Percentiles rank a stretch among this genome's conserved stretches.
These are phyloP conservation scores for Aureobasidium subglaciale DNA, from an alignment of 2,329 filamentous ascomycete genomes.

Conservation along the genomic window DNA sequence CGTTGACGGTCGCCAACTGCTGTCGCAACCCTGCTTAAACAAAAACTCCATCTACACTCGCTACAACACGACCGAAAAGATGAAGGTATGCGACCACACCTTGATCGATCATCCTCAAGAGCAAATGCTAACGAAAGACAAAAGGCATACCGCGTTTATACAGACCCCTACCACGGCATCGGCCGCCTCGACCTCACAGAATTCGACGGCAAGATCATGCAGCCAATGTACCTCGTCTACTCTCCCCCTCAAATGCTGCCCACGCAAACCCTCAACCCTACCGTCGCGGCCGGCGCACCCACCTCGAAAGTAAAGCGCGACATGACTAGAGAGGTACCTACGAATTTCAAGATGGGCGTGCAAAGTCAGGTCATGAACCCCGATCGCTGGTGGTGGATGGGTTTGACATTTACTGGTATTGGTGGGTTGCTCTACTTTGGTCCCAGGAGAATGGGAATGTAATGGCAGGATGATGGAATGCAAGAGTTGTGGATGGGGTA, in stretches of 20 bases:
- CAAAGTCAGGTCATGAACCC: constrained; percentile 31
- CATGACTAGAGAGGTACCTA: constrained; percentile 28
- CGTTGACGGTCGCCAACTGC: constrained; percentile 60
- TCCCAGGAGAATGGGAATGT: constrained; percentile 27
- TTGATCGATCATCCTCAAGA: background rate
- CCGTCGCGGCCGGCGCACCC: constrained; percentile 29
- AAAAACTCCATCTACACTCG: constrained; percentile 53
- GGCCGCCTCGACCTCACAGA: constrained; percentile 57
- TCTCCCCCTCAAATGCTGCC: constrained; percentile 62
- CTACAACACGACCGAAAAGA: constrained; percentile 58
- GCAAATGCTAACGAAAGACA: background rate
- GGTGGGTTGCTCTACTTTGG: constrained; percentile 43
- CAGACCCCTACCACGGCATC: constrained; percentile 56
- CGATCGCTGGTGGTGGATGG: constrained; percentile 46
- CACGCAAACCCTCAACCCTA: constrained; percentile 58
- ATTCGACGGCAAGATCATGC: constrained; percentile 57
- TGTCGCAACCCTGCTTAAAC: constrained; percentile 57
- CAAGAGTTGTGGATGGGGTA: background rate
- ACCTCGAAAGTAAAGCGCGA: constrained; percentile 24
- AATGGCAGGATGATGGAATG: too few relatives aligned
- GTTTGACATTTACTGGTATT: constrained; percentile 40
- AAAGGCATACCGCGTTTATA: constrained; percentile 40
- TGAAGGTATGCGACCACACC: constrained; percentile 43
- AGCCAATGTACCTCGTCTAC: constrained; percentile 60
- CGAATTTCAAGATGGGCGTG: constrained; percentile 32